Conservation (phyloP, 139 green algal genomes). For the Axilococcus clingmanii region DNA sequence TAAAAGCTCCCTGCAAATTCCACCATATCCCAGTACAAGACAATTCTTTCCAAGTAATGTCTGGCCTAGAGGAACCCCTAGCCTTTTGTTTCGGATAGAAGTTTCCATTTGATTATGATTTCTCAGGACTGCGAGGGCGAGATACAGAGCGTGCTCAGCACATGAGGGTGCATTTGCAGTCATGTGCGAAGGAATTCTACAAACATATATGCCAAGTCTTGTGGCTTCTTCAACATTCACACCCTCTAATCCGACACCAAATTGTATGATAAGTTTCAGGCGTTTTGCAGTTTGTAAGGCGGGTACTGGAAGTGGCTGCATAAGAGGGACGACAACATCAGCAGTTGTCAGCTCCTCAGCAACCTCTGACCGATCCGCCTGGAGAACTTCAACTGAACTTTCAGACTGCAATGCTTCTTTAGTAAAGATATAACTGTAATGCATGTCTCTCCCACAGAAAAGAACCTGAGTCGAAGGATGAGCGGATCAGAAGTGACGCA, state of each 20-base stretch:
- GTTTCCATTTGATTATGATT: slow-evolving; percentile 26
- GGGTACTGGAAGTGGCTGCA: slow-evolving; percentile 20
- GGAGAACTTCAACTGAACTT: slow-evolving; percentile 8
- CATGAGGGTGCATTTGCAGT: slow-evolving; percentile 56
- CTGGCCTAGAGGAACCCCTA: slow-evolving; percentile 30
- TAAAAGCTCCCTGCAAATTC: slow-evolving; percentile 41
- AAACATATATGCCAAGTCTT: slow-evolving; percentile 39
- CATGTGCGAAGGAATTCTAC: slow-evolving; percentile 42
- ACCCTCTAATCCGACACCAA: slow-evolving; percentile 52
- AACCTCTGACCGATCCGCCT: slow-evolving; percentile 26
- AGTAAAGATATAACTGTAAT: slow-evolving; percentile 26
- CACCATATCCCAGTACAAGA: slow-evolving; percentile 39
- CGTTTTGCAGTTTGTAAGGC: slow-evolving; percentile 21
- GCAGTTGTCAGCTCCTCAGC: slow-evolving; percentile 13
- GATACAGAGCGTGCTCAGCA: slow-evolving; percentile 57
- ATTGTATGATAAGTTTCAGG: slow-evolving; percentile 55
- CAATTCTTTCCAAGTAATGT: slow-evolving; percentile 28
- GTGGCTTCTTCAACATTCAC: slow-evolving; percentile 47
- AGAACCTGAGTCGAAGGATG: slow-evolving; percentile 17
- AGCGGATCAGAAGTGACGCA: too few relatives aligned
- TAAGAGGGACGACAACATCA: slow-evolving; percentile 46
- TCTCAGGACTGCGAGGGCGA: slow-evolving; percentile 40
- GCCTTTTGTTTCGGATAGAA: slow-evolving; percentile 12
- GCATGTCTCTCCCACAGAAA: slow-evolving; percentile 33
- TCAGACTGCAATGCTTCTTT: slow-evolving; percentile 12